phyloP scores from a whole-genome alignment of 768 basidiomycete species.

The Termitomyces sp. region DNA sequence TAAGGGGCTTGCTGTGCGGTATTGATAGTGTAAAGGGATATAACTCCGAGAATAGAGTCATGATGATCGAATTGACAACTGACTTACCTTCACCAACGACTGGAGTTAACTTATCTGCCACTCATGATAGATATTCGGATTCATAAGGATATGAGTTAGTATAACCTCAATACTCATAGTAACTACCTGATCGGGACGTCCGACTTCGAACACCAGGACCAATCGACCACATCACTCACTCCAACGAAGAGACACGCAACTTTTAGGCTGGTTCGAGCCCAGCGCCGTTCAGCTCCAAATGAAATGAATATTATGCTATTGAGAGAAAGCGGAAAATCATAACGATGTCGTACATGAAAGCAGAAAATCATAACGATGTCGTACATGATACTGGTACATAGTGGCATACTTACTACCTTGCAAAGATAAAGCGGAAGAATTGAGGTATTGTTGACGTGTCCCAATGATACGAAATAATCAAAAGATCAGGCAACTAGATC shows the following conservation, averaged over 20 bases:
- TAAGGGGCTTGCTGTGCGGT: background rate
- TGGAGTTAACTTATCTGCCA: too few species aligned
- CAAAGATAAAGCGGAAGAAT: too few species aligned
- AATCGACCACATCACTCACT: too few species aligned
- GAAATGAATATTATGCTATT: background rate
- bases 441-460: background rate
- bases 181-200: too few species aligned
- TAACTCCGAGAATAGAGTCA: background rate
- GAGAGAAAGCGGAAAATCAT: background rate
- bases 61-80: background rate
- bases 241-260: too few species aligned
- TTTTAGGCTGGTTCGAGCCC: too few species aligned
- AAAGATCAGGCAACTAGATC: background rate
- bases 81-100: too few species aligned
- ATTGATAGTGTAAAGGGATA: background rate
- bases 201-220: too few species aligned
- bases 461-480: background rate
- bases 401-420: slow-evolving; percentile 18
- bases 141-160: too few species aligned
- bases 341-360: background rate
- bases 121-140: too few species aligned
- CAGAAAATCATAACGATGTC: background rate
- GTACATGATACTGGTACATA: background rate
- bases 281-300: background rate
- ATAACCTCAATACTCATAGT: too few species aligned